phyloP scores from a whole-genome alignment of 1,284 basidiomycete genomes.

The Cystobasidiaceae sp. region DNA sequence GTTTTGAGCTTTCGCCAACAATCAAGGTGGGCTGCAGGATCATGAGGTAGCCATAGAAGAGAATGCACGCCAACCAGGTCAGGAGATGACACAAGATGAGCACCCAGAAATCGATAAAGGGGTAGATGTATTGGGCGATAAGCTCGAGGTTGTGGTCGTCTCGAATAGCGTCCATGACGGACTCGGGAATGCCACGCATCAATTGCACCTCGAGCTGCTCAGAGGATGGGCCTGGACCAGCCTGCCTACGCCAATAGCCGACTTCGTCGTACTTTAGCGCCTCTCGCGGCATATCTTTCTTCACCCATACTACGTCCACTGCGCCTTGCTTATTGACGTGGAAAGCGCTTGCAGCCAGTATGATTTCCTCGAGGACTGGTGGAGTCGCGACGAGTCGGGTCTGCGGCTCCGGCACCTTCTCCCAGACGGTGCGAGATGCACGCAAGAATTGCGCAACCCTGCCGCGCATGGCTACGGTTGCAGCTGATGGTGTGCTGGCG shows the following conservation, averaged over 20 bases:
- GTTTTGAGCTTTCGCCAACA: conserved; percentile 2
- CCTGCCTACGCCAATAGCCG: background rate
- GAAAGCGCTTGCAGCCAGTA: conserved; percentile 2
- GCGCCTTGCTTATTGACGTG: background rate
- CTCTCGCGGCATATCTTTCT: conserved; percentile 14
- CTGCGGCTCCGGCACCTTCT: background rate
- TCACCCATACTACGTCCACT: conserved; percentile 1
- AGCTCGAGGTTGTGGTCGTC: conserved; percentile 1
- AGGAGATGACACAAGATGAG: background rate
- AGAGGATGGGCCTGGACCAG: background rate
- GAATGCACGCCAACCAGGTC: background rate
- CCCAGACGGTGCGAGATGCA: background rate
- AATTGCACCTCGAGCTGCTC: background rate
- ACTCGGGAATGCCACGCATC: background rate
- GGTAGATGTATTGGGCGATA: background rate
- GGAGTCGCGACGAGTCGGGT: background rate
- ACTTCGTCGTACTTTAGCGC: background rate
- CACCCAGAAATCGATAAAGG: conserved; percentile 5
- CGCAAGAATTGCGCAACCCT: background rate
- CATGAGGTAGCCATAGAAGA: background rate
- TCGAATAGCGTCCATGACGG: background rate
- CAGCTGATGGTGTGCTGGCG: background rate
- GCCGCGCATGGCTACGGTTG: background rate
- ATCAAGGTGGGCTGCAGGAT: conserved; percentile 1
- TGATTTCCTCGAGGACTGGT: conserved; percentile 4